A percentile compares a stretch with the other conserved stretches of the same genome.
phyloP scores from a whole-genome alignment of 1,139 yeast species.

The Kluyveromyces marxianus region DNA sequence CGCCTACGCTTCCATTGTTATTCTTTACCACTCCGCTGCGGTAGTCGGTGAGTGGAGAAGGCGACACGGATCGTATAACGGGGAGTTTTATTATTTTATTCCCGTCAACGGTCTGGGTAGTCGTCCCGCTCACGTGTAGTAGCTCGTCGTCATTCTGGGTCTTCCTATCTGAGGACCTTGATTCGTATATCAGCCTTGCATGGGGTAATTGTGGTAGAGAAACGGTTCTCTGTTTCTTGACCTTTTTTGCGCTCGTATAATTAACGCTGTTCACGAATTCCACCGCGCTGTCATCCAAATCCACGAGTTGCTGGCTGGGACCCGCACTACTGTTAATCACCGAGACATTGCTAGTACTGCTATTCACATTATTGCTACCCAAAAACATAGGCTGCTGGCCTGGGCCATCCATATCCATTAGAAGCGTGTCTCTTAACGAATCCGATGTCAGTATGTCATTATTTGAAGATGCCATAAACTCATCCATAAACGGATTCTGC shows the following conservation, averaged over 20 bases:
- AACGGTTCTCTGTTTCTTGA: conserved; percentile 53
- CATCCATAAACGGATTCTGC: conserved; percentile 4
- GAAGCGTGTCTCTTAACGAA: conserved; percentile 2
- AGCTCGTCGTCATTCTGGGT: conserved; percentile 27
- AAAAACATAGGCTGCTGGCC: background rate
- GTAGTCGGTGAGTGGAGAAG: conserved; percentile 4
- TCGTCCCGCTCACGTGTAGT: conserved; percentile 27
- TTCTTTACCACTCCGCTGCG: background rate
- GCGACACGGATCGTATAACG: conserved; percentile 19
- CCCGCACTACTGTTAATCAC: background rate
- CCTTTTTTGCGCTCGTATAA: conserved; percentile 13
- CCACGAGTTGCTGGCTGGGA: background rate
- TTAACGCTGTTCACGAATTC: conserved; percentile 5
- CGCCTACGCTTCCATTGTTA: background rate
- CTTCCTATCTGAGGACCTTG: conserved; percentile 7
- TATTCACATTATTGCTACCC: background rate
- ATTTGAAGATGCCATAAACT: background rate
- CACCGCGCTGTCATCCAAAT: conserved; percentile 1
- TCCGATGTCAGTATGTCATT: conserved; percentile 2
- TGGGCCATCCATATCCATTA: background rate
- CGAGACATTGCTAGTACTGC: background rate
- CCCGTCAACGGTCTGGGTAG: conserved; percentile 26
- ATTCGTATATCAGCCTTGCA: conserved; percentile 19
- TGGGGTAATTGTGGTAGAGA: conserved; percentile 66
- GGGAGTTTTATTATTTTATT: conserved; percentile 22